Conservation (phyloP, 352 stramenopile species). For the Pythium folliculosum region DNA sequence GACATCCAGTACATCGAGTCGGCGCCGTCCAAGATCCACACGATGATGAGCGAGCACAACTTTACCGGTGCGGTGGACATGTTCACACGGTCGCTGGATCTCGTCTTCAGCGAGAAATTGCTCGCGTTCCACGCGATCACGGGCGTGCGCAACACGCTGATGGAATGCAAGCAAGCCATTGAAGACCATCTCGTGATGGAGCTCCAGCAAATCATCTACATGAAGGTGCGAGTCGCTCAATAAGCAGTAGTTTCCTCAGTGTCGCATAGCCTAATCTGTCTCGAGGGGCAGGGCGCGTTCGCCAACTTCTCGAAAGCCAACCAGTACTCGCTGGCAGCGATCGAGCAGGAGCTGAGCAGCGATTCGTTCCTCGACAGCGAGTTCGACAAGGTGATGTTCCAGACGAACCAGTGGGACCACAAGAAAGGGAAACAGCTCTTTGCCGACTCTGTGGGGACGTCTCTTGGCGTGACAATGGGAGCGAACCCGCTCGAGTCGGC, state of each 20-base stretch:
- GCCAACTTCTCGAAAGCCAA: conserved; percentile 63
- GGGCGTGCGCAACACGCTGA: conserved; percentile 70
- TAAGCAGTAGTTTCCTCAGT: not conserved
- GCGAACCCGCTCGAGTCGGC: conserved; percentile 54
- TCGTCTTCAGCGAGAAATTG: conserved; percentile 81
- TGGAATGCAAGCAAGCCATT: conserved; percentile 86
- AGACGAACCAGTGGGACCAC: conserved; percentile 33
- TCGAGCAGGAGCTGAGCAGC: conserved; percentile 72
- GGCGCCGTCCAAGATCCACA: conserved; percentile 63
- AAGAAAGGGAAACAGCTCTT: conserved; percentile 30
- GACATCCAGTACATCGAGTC: conserved; percentile 84
- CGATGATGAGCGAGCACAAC: conserved; percentile 52
- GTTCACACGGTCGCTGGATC: conserved; percentile 72
- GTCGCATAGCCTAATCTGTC: not conserved
- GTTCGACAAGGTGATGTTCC: conserved; percentile 55
- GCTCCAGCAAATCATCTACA: conserved; percentile 71
- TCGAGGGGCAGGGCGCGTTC: conserved; percentile 47
- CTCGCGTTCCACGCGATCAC: conserved; percentile 80
- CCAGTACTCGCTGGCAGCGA: conserved; percentile 67
- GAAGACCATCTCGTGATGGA: conserved; percentile 77
- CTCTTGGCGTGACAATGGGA: not conserved
- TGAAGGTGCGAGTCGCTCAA: conserved; percentile 44
- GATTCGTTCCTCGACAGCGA: conserved; percentile 61
- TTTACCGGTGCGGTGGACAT: conserved; percentile 68
- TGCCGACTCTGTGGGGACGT: conserved; percentile 14